Evolutionary conservation across 805 yeast species (phyloP).

Genomic region (Cyberlindnera euphorbiae): DNA sequence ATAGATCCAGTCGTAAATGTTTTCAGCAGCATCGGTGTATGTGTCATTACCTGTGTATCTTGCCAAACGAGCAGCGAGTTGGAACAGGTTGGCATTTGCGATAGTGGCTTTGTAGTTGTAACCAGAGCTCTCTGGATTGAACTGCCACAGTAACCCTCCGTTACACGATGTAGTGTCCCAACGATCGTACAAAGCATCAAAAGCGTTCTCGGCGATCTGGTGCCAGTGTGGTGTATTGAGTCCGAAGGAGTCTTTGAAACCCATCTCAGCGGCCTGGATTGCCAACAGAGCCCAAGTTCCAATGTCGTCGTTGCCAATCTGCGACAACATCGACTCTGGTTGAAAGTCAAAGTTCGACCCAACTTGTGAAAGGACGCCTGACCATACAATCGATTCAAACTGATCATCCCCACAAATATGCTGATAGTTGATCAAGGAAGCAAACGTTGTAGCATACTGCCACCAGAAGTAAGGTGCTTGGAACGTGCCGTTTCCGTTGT

Average conservation of each 20-base stretch:
- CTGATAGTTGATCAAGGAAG: slow-evolving; percentile 65
- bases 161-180: slow-evolving; percentile 54
- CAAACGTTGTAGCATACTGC: slow-evolving; percentile 83
- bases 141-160: slow-evolving; percentile 73
- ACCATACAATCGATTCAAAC: slow-evolving; percentile 49
- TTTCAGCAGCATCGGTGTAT: slow-evolving; percentile 47
- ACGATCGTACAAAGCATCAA: slow-evolving; percentile 49
- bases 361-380: slow-evolving; percentile 42
- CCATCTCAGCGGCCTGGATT: slow-evolving; percentile 57
- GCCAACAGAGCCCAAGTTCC: slow-evolving; percentile 65
- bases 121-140: slow-evolving; percentile 54
- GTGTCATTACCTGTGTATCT: slow-evolving; percentile 49
- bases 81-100: slow-evolving; percentile 61
- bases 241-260: slow-evolving; percentile 42
- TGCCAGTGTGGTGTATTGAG: slow-evolving; percentile 46
- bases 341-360: slow-evolving; percentile 49
- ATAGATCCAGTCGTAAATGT: slow-evolving; percentile 56
- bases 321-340: slow-evolving; percentile 51
- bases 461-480: slow-evolving; percentile 70
- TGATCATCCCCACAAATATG: slow-evolving; percentile 65
- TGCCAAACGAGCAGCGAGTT: slow-evolving; percentile 58
- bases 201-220: slow-evolving; percentile 51
- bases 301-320: slow-evolving; percentile 70
- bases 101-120: slow-evolving; percentile 60
- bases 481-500: slow-evolving; percentile 66